Base-by-base conservation (phyloP, 345 rosid species). In the Gossypium longicalyx region DNA sequence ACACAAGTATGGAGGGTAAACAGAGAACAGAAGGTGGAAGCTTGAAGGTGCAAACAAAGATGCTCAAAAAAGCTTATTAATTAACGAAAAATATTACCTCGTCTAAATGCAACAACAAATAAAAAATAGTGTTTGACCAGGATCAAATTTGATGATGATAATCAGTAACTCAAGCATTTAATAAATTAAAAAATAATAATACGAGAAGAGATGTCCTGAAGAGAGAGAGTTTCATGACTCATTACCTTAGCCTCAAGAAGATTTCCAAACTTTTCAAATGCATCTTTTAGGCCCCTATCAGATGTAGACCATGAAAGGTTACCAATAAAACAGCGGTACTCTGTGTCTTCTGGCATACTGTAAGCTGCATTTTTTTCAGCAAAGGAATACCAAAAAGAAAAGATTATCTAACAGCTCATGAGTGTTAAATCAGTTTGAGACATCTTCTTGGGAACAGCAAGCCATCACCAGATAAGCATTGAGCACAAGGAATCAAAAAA, bases 261-360 rank as follows among this genome's bases (percentile, higher is more conserved):
- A 86, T 87, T 89, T 64, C 98, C 98, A 71, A 88, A 93, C 89
- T 93, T 93, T 23, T 91, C 95, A 80, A 93, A 93, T 17, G 98
- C 97, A 71, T 91, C 97, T 78, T 87, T 91, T 22, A 93, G 85
- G 41, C 88, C 93, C 82, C 92, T 89, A 81, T 93, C 98, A 67
- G 92, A 82, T 16, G 98, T 93, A 67, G 97, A 83, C 98, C 98
- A 93, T 2, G 98, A 84, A 71, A 93, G 98, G 48, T 94, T 97
- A 74, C 98, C 98, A 81, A 93, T 87, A 82, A 89, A 93, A 80
- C 97, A 91, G 52, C 98, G 97, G 75, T 86, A 88, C 85, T 93
- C 98, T 0, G 75, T 44, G 49, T 89, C 98, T 65, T 89, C 98
- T 0, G 97, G 82, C 98, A 93, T 93, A 22, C 56, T 83, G 72